Evolutionary conservation across 176 grass and related monocot genomes (phyloP).

Genomic region (Oryza meyeriana): DNA sequence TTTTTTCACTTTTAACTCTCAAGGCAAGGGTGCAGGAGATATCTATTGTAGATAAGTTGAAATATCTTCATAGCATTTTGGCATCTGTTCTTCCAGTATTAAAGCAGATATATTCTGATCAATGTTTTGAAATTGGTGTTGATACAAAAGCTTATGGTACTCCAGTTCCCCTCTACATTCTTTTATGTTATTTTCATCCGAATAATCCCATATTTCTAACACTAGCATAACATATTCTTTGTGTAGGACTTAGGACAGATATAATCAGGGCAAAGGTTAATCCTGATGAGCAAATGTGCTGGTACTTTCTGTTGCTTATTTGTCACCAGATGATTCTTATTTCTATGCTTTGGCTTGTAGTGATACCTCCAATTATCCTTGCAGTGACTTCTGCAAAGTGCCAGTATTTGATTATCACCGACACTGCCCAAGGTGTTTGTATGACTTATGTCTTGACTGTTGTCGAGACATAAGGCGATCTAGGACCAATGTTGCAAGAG

Average conservation of each 20-base stretch:
- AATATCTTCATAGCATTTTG: slow-evolving; percentile 94
- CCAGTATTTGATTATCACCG: slow-evolving; percentile 94
- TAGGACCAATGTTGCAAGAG: slow-evolving; percentile 33
- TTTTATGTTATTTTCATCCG: neutral
- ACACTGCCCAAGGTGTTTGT: slow-evolving; percentile 77
- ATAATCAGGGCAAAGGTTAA: slow-evolving; percentile 83
- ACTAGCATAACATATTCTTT: slow-evolving; percentile 15
- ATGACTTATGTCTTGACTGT: slow-evolving; percentile 86
- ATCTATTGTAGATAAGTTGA: slow-evolving; percentile 76
- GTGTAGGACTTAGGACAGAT: slow-evolving; percentile 70
- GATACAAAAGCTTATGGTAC: slow-evolving; percentile 86
- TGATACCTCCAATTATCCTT: slow-evolving; percentile 25
- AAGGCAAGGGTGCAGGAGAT: slow-evolving; percentile 93
- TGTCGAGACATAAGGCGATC: slow-evolving; percentile 72
- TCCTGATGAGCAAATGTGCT: slow-evolving; percentile 92
- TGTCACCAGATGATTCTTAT: slow-evolving; percentile 3
- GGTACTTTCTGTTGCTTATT: slow-evolving; percentile 54
- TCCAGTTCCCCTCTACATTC: slow-evolving; percentile 11
- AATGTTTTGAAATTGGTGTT: slow-evolving; percentile 91
- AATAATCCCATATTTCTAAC: slow-evolving; percentile 27
- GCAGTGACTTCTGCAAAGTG: slow-evolving; percentile 90
- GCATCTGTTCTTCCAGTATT: slow-evolving; percentile 79
- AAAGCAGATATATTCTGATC: slow-evolving; percentile 73
- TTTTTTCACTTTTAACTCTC: slow-evolving; percentile 19
- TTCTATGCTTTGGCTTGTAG: neutral